phyloP scores from a whole-genome alignment of 345 rosid genomes.

The Murraya paniculata region DNA sequence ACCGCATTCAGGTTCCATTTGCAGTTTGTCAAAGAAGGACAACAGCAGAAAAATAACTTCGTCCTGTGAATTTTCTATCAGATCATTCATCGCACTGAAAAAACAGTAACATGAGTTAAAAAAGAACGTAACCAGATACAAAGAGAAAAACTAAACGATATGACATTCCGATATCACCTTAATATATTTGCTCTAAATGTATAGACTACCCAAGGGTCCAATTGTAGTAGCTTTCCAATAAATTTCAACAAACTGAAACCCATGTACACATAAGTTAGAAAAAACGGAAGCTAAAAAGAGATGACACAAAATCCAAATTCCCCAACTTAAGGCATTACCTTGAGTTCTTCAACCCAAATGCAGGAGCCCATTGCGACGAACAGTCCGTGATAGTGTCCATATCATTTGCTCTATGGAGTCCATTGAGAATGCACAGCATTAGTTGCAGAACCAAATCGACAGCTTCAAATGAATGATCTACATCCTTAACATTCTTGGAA shows the following conservation, averaged over 20 bases:
- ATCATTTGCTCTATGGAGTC: conserved; percentile 38
- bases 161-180: conserved; percentile 42
- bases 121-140: conserved; percentile 3
- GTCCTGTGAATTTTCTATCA: conserved; percentile 53
- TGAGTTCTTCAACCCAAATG: conserved; percentile 50
- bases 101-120: conserved; percentile 25
- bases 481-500: conserved; percentile 29
- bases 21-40: conserved; percentile 56
- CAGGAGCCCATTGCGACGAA: conserved; percentile 67
- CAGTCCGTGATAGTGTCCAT: conserved; percentile 32
- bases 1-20: conserved; percentile 30
- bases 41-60: conserved; percentile 59
- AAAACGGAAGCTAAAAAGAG: conserved; percentile 1
- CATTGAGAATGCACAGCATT: conserved; percentile 57
- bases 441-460: conserved; percentile 64
- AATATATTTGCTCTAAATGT: conserved; percentile 53
- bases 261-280: conserved; percentile 20
- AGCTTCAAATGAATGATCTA: conserved; percentile 38
- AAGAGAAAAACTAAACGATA: conserved; percentile 4
- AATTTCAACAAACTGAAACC: conserved; percentile 64
- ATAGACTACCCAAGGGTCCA: conserved; percentile 41
- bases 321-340: conserved; percentile 40
- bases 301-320: conserved; percentile 7
- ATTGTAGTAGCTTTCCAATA: conserved; percentile 54
- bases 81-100: conserved; percentile 68